phyloP scores from a whole-genome alignment of 208 protist genomes.

The Entamoeba invadens region DNA sequence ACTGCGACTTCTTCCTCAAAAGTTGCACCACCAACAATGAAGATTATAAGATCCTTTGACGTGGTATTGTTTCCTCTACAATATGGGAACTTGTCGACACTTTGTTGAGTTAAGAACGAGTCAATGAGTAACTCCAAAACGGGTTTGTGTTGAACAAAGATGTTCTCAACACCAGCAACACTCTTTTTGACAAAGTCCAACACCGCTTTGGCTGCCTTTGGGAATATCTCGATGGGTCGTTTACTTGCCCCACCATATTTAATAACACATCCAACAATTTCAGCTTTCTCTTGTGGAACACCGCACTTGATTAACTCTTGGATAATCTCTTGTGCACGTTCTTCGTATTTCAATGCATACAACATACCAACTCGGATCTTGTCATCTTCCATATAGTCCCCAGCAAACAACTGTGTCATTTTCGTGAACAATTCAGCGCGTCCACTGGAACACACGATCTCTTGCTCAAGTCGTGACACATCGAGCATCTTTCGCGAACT shows the following conservation, averaged over 20 bases:
- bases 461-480: not conserved
- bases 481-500: not conserved
- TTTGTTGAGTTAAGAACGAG: not conserved
- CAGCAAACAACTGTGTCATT: not conserved
- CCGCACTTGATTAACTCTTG: not conserved
- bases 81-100: not conserved
- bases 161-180: not conserved
- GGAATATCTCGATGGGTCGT: not conserved
- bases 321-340: not conserved
- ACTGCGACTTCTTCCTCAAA: not conserved
- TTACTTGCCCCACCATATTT: not conserved
- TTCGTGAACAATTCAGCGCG: not conserved
- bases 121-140: not conserved
- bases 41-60: not conserved
- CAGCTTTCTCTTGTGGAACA: not conserved
- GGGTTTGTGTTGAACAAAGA: not conserved
- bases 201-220: not conserved
- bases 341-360: not conserved
- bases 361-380: not conserved
- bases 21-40: not conserved
- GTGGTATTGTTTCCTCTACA: not conserved
- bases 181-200: not conserved
- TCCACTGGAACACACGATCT: not conserved
- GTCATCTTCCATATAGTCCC: not conserved
- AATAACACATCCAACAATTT: not conserved